Conservation (phyloP, 345 rosid species). For the Salix dunnii region DNA sequence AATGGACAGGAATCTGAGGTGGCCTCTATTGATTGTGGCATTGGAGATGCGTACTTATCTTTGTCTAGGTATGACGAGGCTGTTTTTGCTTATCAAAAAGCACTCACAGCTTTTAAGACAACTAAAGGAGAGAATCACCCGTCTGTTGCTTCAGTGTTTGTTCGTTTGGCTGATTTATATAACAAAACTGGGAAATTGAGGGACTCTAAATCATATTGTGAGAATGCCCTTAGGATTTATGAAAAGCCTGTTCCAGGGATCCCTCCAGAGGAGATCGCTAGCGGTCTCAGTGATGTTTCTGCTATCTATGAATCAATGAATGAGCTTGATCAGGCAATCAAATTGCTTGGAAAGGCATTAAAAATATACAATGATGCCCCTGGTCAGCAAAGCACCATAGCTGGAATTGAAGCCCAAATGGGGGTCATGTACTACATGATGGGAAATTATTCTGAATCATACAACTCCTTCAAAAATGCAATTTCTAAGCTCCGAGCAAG, state of each 20-base stretch:
- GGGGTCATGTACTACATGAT: conserved; percentile 88
- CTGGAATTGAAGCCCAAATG: conserved; percentile 92
- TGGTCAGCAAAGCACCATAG: conserved; percentile 71
- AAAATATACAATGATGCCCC: conserved; percentile 56
- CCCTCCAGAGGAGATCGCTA: conserved; percentile 71
- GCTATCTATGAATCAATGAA: conserved; percentile 83
- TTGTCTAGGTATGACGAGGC: conserved; percentile 89
- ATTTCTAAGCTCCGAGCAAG: conserved; percentile 64
- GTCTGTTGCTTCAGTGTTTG: conserved; percentile 69
- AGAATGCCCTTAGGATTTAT: conserved; percentile 74
- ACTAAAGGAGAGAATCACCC: conserved; percentile 79
- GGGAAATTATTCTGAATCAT: conserved; percentile 68
- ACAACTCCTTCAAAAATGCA: conserved; percentile 59
- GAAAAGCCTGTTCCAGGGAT: conserved; percentile 54
- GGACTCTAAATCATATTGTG: conserved; percentile 79
- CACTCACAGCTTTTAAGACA: conserved; percentile 67
- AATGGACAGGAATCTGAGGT: conserved; percentile 67
- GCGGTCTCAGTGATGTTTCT: conserved; percentile 78
- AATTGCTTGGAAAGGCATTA: conserved; percentile 59
- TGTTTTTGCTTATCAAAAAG: conserved; percentile 79
- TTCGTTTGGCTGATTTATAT: conserved; percentile 81
- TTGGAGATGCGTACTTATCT: conserved; percentile 83
- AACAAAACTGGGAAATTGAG: conserved; percentile 71
- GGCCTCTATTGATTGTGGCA: conserved; percentile 81
- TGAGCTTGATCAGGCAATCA: conserved; percentile 66